phyloP scores from a whole-genome alignment of 2,329 filamentous ascomycete genomes.

The Trichoderma citrinoviride region DNA sequence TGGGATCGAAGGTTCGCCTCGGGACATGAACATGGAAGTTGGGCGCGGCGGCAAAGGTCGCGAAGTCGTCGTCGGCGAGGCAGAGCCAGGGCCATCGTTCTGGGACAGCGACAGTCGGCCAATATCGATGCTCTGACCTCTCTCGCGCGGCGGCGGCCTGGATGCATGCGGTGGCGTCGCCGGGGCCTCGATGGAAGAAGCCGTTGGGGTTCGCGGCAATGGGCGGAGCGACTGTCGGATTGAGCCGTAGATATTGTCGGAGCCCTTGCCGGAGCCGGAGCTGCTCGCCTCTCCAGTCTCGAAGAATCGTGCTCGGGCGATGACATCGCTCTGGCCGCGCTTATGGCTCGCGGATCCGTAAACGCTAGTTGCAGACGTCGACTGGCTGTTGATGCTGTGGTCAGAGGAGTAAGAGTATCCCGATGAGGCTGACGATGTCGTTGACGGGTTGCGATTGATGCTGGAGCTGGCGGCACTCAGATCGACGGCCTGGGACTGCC shows the following conservation, averaged over 20 bases:
- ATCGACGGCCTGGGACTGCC: slow-evolving; percentile 55
- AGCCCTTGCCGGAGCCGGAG: slow-evolving; percentile 39
- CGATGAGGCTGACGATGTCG: slow-evolving; percentile 67
- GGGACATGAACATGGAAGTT: slow-evolving; percentile 60
- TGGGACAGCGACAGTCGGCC: slow-evolving; percentile 52
- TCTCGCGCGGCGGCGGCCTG: slow-evolving; percentile 48
- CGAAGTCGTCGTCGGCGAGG: slow-evolving; percentile 44
- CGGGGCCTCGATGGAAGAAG: slow-evolving; percentile 41
- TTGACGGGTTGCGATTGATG: slow-evolving; percentile 64
- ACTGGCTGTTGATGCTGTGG: slow-evolving; percentile 57
- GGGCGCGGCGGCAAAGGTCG: slow-evolving; percentile 48
- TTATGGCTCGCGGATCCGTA: slow-evolving; percentile 58
- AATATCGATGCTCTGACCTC: slow-evolving; percentile 65
- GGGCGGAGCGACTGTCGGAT: slow-evolving; percentile 76
- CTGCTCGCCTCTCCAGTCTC: slow-evolving; percentile 43
- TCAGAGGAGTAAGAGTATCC: slow-evolving; percentile 62
- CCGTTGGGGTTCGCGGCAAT: slow-evolving; percentile 63
- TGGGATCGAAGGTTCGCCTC: slow-evolving; percentile 52
- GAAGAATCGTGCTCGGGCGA: slow-evolving; percentile 52
- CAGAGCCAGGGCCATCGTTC: slow-evolving; percentile 40
- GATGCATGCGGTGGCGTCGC: slow-evolving; percentile 28
- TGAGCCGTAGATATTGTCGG: slow-evolving; percentile 67
- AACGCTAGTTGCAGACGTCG: slow-evolving; percentile 67
- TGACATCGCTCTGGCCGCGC: slow-evolving; percentile 72
- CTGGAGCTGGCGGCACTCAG: slow-evolving; percentile 38